phyloP scores from a whole-genome alignment of 2,329 filamentous ascomycete genomes.

The Aspergillus texensis region DNA sequence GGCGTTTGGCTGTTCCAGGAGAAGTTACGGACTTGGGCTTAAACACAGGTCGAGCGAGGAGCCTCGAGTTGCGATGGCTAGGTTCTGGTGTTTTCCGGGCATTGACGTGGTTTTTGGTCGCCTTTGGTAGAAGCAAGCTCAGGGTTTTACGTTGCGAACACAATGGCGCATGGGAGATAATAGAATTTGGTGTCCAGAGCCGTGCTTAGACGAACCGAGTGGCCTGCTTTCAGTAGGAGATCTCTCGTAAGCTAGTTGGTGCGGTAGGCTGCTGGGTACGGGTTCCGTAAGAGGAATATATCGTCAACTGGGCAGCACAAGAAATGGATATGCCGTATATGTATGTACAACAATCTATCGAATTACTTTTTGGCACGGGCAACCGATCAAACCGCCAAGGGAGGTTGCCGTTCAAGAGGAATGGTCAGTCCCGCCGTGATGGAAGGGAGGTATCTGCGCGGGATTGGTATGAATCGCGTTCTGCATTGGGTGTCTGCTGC shows the following conservation, averaged over 20 bases:
- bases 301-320: neutral
- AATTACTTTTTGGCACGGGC: neutral
- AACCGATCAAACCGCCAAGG: conserved; percentile 2
- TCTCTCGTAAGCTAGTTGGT: neutral
- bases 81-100: conserved; percentile 6
- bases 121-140: conserved; percentile 5
- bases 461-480: conserved; percentile 23
- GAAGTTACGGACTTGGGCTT: conserved; percentile 11
- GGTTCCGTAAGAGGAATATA: neutral
- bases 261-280: neutral
- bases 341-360: conserved; percentile 7
- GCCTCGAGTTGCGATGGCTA: conserved; percentile 5
- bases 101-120: conserved; percentile 4
- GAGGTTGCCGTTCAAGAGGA: conserved; percentile 6
- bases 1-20: conserved; percentile 16
- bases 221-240: neutral
- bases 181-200: neutral
- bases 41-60: conserved; percentile 5
- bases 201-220: neutral
- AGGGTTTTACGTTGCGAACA: conserved; percentile 5
- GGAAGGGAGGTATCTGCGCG: conserved; percentile 28
- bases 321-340: conserved; percentile 3
- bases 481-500: conserved; percentile 23
- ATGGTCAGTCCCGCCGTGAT: conserved; percentile 25
- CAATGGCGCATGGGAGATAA: conserved; percentile 11